These are phyloP conservation scores for Mercurialis annua DNA, from an alignment of 345 rosid genomes.

Conservation along the genomic window DNA sequence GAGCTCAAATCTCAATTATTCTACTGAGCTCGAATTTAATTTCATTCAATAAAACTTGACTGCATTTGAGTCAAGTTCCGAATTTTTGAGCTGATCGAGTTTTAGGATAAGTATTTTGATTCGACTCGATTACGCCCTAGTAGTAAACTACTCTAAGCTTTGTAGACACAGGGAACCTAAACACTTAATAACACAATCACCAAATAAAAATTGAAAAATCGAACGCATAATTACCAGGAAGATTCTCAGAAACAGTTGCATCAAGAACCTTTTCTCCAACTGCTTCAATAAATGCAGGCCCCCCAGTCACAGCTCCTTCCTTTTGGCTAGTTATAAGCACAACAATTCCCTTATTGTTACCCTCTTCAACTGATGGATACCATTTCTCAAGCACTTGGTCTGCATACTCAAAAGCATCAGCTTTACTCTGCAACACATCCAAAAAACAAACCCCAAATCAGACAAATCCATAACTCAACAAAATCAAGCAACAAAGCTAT, in stretches of 20 bases:
- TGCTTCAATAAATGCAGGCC: constrained; percentile 84
- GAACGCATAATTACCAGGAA: constrained; percentile 60
- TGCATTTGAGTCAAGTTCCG: too few relatives aligned
- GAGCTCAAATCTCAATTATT: too few relatives aligned
- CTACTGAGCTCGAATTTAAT: too few relatives aligned
- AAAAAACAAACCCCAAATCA: not conserved
- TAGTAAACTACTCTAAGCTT: too few relatives aligned
- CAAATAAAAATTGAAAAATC: not conserved
- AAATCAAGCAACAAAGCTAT: not conserved
- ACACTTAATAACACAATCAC: not conserved
- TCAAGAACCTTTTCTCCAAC: constrained; percentile 84
- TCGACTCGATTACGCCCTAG: too few relatives aligned
- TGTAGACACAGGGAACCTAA: not conserved
- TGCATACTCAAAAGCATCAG: constrained; percentile 99
- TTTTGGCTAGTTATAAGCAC: constrained; percentile 92
- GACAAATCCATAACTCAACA: not conserved
- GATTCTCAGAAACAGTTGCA: constrained; percentile 86
- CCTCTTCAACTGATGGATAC: constrained; percentile 90
- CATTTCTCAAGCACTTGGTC: constrained; percentile 92
- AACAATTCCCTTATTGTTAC: constrained; percentile 83
- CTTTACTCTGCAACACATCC: constrained; percentile 71
- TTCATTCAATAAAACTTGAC: too few relatives aligned
- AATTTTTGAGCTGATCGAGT: too few relatives aligned
- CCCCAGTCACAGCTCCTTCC: constrained; percentile 97
- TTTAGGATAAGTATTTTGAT: too few relatives aligned